A percentile compares a stretch with the other conserved stretches of the same genome.
These are phyloP conservation scores for Gymnopus androsaceus DNA, from an alignment of 1,284 basidiomycete genomes.

Conservation along the genomic window DNA sequence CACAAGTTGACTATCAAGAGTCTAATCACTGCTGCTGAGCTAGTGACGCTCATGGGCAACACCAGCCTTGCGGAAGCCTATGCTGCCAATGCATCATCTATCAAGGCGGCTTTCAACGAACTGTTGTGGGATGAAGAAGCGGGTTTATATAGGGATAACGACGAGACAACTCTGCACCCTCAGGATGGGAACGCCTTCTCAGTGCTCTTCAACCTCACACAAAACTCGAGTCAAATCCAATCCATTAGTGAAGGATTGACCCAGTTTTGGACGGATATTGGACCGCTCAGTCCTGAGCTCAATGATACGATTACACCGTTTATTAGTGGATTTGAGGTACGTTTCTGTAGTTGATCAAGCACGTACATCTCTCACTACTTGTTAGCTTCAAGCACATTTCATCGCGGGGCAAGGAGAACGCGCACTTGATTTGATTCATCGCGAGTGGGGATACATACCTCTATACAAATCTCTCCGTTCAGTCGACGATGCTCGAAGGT, in stretches of 20 bases:
- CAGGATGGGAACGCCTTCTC: conserved; percentile 56
- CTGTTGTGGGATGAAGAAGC: conserved; percentile 44
- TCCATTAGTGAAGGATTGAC: conserved; percentile 46
- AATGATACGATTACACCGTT: conserved; percentile 55
- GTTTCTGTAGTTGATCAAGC: too few species aligned
- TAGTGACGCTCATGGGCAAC: conserved; percentile 43
- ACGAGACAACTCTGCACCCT: conserved; percentile 41
- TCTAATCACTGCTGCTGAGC: conserved; percentile 48
- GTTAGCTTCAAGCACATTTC: conserved; percentile 53
- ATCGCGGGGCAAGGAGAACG: conserved; percentile 46
- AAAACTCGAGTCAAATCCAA: conserved; percentile 38
- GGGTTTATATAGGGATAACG: conserved; percentile 53
- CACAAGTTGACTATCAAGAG: conserved; percentile 30
- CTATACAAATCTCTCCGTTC: conserved; percentile 50
- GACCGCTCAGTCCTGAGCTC: conserved; percentile 50
- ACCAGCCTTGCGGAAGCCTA: conserved; percentile 34
- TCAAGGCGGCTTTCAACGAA: conserved; percentile 45
- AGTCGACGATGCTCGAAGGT: conserved; percentile 53
- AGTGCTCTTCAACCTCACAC: conserved; percentile 51
- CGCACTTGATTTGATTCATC: conserved; percentile 50
- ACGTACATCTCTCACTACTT: too few species aligned
- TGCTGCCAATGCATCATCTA: conserved; percentile 40
- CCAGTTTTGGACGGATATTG: conserved; percentile 50
- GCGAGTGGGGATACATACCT: conserved; percentile 59
- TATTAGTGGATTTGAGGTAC: conserved; percentile 52